These are phyloP conservation scores for Citrus mangshanensis DNA, from an alignment of 345 rosid species.

Conservation along the genomic window DNA sequence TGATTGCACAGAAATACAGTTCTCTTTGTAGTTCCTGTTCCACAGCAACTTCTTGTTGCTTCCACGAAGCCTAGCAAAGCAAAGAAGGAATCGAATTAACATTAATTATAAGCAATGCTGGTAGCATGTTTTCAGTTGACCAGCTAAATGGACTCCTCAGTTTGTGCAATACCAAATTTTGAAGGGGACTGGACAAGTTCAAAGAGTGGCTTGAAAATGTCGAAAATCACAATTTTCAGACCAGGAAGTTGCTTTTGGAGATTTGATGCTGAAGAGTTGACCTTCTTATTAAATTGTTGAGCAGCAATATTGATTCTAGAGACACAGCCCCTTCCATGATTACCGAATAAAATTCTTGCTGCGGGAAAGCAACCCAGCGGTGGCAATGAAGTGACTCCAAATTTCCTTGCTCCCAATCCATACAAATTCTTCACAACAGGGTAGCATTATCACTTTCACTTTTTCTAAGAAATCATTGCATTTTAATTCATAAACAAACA, in stretches of 20 bases:
- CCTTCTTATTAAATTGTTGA: slow-evolving; percentile 70
- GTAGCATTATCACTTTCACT: not conserved
- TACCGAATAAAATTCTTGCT: slow-evolving; percentile 73
- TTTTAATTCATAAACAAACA: not conserved
- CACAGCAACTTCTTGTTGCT: slow-evolving; percentile 88
- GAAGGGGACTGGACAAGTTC: slow-evolving; percentile 64
- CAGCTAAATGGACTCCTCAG: not conserved
- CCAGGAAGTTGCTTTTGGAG: slow-evolving; percentile 73
- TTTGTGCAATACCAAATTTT: slow-evolving; percentile 35
- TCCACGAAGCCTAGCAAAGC: slow-evolving; percentile 58
- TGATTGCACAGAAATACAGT: slow-evolving; percentile 74
- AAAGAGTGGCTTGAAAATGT: slow-evolving; percentile 71
- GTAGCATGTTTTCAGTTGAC: not conserved
- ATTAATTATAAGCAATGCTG: not conserved
- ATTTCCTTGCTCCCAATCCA: slow-evolving; percentile 70
- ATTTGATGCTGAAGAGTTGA: slow-evolving; percentile 48
- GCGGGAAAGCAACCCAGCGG: slow-evolving; percentile 89
- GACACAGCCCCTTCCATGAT: slow-evolving; percentile 65
- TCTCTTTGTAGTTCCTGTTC: slow-evolving; percentile 79
- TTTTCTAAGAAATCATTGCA: not conserved
- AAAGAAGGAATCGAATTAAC: not conserved
- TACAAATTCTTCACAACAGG: slow-evolving; percentile 45
- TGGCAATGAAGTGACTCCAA: slow-evolving; percentile 89
- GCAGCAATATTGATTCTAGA: slow-evolving; percentile 62
- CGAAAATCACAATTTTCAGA: slow-evolving; percentile 72